phyloP scores from a whole-genome alignment of 2,329 filamentous ascomycete species.

The Fusarium sulawesiense region DNA sequence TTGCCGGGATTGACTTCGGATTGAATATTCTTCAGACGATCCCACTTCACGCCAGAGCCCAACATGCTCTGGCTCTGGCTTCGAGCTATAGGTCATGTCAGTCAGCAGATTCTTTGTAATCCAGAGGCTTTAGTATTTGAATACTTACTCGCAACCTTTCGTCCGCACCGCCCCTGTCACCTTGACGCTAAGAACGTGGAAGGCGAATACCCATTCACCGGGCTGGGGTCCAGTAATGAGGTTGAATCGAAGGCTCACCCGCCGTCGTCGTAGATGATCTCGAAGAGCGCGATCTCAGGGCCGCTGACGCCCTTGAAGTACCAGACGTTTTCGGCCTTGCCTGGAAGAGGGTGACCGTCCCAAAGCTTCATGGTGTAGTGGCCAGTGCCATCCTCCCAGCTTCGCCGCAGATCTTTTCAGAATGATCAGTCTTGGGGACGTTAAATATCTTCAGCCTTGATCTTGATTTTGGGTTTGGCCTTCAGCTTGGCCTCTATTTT shows the following conservation, averaged over 20 bases:
- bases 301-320: neutral
- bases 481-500: no score
- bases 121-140: neutral
- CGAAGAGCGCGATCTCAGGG: neutral
- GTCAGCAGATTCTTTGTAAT: no score
- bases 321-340: neutral
- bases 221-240: neutral
- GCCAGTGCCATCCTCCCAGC: neutral
- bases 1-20: neutral
- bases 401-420: rapidly evolving
- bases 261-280: neutral
- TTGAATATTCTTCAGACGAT: neutral
- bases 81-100: neutral
- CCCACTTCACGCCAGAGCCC: neutral
- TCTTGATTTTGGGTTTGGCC: neutral
- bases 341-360: rapidly evolving
- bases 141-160: neutral
- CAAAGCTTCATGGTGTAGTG: neutral
- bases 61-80: neutral
- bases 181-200: neutral
- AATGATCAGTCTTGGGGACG: neutral
- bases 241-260: neutral
- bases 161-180: neutral
- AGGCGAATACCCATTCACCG: neutral
- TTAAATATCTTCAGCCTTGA: neutral